Evolutionary conservation across 2,329 filamentous ascomycete species (phyloP).

Genomic region (Sclerotinia borealis): DNA sequence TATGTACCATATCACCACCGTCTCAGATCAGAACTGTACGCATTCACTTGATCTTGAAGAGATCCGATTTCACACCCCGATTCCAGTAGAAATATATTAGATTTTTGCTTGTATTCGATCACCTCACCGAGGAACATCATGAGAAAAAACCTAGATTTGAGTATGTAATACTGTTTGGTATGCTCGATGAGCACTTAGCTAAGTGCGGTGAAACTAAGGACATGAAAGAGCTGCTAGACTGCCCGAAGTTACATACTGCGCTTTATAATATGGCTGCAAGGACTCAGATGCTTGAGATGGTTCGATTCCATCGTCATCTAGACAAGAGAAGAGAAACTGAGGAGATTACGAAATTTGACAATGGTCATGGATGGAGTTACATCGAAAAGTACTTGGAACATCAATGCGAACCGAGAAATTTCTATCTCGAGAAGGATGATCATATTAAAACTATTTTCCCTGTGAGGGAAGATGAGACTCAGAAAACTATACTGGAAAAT

Average conservation of each 20-base stretch:
- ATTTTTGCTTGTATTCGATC: background rate
- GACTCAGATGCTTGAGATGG: conserved; percentile 7
- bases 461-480: background rate
- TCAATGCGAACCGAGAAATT: no score
- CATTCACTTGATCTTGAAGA: background rate
- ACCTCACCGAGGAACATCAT: background rate
- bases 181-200: conserved; percentile 6
- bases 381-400: background rate
- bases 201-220: background rate
- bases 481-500: background rate
- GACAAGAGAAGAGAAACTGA: background rate
- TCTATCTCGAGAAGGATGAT: background rate
- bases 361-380: background rate
- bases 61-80: no score
- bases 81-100: no score
- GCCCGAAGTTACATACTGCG: background rate
- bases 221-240: conserved; percentile 1
- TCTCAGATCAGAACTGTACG: background rate
- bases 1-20: background rate
- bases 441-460: background rate
- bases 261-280: conserved; percentile 1
- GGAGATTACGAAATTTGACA: background rate
- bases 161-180: conserved; percentile 1
- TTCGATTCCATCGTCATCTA: conserved; percentile 6
- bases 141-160: background rate